Percentiles rank a stretch among this genome's conserved stretches.
Conservation (phyloP, 1,284 basidiomycete genomes). For the Grifola frondosa region DNA sequence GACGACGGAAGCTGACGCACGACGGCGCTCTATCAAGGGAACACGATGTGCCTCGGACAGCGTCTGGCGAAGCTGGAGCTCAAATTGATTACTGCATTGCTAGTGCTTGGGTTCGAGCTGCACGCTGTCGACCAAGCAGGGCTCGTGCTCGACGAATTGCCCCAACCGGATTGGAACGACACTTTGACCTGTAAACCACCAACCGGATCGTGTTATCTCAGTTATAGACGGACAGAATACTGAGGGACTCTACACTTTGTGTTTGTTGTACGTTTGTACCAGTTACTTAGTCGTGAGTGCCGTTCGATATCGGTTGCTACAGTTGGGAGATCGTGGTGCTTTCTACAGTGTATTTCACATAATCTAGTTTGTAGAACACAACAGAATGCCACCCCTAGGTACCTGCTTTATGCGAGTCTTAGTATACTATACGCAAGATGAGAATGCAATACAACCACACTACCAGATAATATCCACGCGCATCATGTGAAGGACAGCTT, state of each 20-base stretch:
- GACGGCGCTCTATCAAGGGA: conserved; percentile 42
- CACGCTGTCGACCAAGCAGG: conserved; percentile 52
- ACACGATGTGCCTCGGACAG: conserved; percentile 65
- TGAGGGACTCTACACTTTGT: background rate
- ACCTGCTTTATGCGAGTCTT: too few species aligned
- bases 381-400: too few species aligned
- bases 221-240: conserved; percentile 16
- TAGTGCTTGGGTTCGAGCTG: conserved; percentile 60
- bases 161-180: conserved; percentile 75
- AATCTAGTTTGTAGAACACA: too few species aligned
- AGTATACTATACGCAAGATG: too few species aligned
- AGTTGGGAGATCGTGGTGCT: too few species aligned
- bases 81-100: conserved; percentile 63
- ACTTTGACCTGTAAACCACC: conserved; percentile 62
- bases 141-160: conserved; percentile 41
- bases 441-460: too few species aligned
- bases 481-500: too few species aligned
- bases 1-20: background rate
- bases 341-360: too few species aligned
- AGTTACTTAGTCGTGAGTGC: background rate
- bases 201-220: conserved; percentile 49
- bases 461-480: too few species aligned
- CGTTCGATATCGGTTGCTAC: too few species aligned
- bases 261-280: too few species aligned
- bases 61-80: conserved; percentile 70